phyloP scores from a whole-genome alignment of 2,329 filamentous ascomycete species.

The Colletotrichum nymphaeae region DNA sequence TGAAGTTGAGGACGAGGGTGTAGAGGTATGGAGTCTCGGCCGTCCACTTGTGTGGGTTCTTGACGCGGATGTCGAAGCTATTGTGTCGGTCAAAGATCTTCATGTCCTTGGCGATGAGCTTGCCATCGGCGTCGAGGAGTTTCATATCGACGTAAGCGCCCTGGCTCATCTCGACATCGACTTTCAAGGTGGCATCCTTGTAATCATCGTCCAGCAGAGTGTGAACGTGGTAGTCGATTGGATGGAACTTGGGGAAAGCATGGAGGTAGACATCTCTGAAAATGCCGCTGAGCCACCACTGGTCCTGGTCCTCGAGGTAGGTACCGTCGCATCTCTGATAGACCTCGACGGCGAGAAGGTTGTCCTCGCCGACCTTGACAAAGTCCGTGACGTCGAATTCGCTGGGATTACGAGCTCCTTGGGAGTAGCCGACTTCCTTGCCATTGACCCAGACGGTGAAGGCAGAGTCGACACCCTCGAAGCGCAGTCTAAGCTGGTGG shows the following conservation, averaged over 20 bases:
- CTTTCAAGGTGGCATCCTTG: slow-evolving; percentile 60
- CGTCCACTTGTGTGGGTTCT: slow-evolving; percentile 72
- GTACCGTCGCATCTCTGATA: slow-evolving; percentile 80
- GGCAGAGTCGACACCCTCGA: slow-evolving; percentile 80
- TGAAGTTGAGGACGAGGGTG: slow-evolving; percentile 53
- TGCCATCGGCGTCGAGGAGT: slow-evolving; percentile 48
- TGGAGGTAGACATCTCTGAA: slow-evolving; percentile 77
- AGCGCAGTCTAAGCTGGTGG: slow-evolving; percentile 73
- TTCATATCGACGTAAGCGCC: slow-evolving; percentile 44
- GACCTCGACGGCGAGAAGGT: slow-evolving; percentile 73
- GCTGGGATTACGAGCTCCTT: slow-evolving; percentile 77
- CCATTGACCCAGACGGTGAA: slow-evolving; percentile 81
- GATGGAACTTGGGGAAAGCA: slow-evolving; percentile 65
- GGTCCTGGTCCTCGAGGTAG: slow-evolving; percentile 78
- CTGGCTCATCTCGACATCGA: slow-evolving; percentile 58
- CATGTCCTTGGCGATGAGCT: slow-evolving; percentile 42
- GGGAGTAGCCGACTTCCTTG: slow-evolving; percentile 74
- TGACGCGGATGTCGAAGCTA: slow-evolving; percentile 55
- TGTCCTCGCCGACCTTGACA: slow-evolving; percentile 57
- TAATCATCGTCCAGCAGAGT: slow-evolving; percentile 67
- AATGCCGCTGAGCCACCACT: slow-evolving; percentile 77
- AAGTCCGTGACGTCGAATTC: slow-evolving; percentile 76
- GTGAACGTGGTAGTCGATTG: slow-evolving; percentile 67
- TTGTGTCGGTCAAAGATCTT: slow-evolving; percentile 47
- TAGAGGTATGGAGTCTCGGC: slow-evolving; percentile 76